Conservation (phyloP, 2,329 filamentous ascomycete genomes). For the Trichoderma cornu-damae region DNA sequence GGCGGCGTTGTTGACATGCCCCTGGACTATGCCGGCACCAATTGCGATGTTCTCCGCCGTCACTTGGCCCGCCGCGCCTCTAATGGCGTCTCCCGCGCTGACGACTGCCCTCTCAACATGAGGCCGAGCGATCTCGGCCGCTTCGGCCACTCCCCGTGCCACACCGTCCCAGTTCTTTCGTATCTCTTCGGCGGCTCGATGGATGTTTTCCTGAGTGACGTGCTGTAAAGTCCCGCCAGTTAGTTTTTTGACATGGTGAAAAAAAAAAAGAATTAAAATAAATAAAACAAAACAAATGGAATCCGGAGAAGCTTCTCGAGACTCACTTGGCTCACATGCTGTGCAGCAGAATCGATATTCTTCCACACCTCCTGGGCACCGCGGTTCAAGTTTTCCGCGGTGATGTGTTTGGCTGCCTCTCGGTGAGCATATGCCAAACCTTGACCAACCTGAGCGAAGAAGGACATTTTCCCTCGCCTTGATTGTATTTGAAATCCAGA, state of each 20-base stretch:
- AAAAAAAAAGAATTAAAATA: too few relatives aligned
- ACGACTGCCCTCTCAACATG: neutral
- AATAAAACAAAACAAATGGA: too few relatives aligned
- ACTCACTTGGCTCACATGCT: neutral
- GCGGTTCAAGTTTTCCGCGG: slow-evolving; percentile 1
- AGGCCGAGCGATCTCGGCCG: neutral
- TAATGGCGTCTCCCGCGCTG: neutral
- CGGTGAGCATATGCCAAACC: neutral
- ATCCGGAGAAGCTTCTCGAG: too few relatives aligned
- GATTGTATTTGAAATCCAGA: neutral
- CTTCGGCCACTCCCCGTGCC: neutral
- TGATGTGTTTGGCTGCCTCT: slow-evolving; percentile 8
- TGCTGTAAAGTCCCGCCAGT: neutral
- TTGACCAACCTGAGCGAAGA: neutral
- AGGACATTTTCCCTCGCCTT: neutral
- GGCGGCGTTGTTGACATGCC: neutral
- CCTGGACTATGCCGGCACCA: neutral
- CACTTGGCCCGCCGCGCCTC: neutral
- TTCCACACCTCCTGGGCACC: neutral
- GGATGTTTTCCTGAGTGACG: neutral
- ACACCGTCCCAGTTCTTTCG: neutral
- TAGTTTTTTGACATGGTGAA: neutral
- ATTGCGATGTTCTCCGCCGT: neutral
- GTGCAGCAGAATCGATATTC: neutral
- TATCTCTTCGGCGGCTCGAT: neutral